Base-by-base conservation (phyloP, 371 early-diverging fungal genomes). In the Apophysomyces variabilis region DNA sequence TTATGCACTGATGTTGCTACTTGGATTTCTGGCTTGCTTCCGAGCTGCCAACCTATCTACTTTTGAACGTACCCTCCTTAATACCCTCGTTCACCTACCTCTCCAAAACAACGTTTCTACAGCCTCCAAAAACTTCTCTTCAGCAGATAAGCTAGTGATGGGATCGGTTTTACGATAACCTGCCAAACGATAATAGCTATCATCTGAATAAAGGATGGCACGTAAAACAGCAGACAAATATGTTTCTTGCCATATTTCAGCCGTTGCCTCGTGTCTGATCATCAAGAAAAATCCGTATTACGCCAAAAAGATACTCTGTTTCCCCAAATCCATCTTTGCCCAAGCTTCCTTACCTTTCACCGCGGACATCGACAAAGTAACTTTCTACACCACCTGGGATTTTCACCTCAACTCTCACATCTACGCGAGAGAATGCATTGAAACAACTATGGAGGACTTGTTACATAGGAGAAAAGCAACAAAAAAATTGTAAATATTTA, bases 371-470 rank as follows among this genome's bases (percentile, higher is more conserved):
- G 13, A 98, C 92, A 18, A 88, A 86, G 69, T 96, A 96, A 63
- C 92, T 89, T 64, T 95, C 96, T 3, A 98, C 99, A 57, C 99
- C 97, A 61, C 99, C 99, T 1, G 99, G 99, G 70, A 98, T 96
- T 66, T 92, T 90, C 43, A 97, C 96, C 75, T 96, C 95, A n/a
- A 98, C 99, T 38, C 99, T 90, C 21, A 98, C 90, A 84, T 98
- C 99, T 7, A 96, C 93, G 21, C 95, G 87, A 13, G 96, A 93
- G 70, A 98, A 97, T 16, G 96, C 96, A 76, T 98, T 97, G 82
- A 92, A 98, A 69, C 96, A 93, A 73, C 95, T 95, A 72, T 60
- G 9, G 12, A 63, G 35, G 58, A 13, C 36, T 11, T 43, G 46
- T 18, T 45, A 60, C 35, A 58, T 4, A 18, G 13, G 38, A 35